Conservation (phyloP, 1,139 yeast genomes). For the Suhomyces maxii region DNA sequence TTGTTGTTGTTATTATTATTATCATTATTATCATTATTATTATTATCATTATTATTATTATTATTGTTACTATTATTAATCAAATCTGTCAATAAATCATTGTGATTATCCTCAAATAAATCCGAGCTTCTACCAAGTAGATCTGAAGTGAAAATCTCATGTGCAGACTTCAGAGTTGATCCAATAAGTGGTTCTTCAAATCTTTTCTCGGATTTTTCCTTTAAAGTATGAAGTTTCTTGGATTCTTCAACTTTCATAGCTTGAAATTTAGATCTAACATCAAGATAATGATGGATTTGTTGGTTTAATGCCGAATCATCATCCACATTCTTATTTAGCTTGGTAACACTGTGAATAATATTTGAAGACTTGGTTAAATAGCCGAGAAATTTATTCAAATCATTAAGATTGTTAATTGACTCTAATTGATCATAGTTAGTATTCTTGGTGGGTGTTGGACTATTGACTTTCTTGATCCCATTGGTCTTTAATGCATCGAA, state of each 20-base stretch:
- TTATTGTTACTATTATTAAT: too few relatives aligned
- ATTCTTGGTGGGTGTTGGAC: conserved; percentile 6
- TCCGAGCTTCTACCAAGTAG: conserved; percentile 20
- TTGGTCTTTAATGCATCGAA: conserved; percentile 38
- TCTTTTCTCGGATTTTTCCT: conserved; percentile 6
- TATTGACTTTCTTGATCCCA: conserved; percentile 4
- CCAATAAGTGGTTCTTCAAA: neutral
- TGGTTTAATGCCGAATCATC: conserved; percentile 26
- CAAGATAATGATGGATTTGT: conserved; percentile 39
- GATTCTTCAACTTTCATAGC: conserved; percentile 19
- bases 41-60: too few relatives aligned
- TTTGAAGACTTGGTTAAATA: conserved; percentile 41
- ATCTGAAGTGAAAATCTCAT: conserved; percentile 19
- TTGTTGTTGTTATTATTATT: too few relatives aligned
- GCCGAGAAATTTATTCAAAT: conserved; percentile 43
- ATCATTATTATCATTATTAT: too few relatives aligned
- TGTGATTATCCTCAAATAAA: conserved; percentile 17
- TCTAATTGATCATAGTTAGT: conserved; percentile 38
- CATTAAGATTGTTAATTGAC: conserved; percentile 41
- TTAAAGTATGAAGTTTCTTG: conserved; percentile 14
- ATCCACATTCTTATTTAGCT: conserved; percentile 18
- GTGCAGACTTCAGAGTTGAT: conserved; percentile 1
- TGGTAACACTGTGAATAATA: conserved; percentile 44
- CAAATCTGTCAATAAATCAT: conserved; percentile 7
- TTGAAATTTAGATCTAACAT: conserved; percentile 28